Evolutionary conservation across 768 basidiomycete species (phyloP), one percentile per base, ranked within the genome.

Genomic region (Boletus sp.): DNA sequence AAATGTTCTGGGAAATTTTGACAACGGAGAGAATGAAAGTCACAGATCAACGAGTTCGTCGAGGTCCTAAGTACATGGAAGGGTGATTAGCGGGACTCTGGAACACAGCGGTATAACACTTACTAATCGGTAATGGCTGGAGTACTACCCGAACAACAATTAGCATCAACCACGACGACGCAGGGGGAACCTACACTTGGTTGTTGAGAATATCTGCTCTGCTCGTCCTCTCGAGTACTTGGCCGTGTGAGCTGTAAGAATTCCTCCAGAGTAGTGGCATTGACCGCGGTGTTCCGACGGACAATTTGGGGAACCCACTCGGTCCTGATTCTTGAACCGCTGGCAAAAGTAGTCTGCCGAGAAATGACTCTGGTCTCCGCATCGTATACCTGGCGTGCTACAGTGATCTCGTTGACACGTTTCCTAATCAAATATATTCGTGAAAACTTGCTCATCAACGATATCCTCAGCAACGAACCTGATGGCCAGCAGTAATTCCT

Each of bases 81-180:
- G 4, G 9, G 15, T 48, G 28, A 52, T 56, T 11, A 56, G 50
- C 15, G 18, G 37, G 11, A 37, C 35, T 40, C 12, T 33, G 29
- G 35, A 29, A 42, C 11, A 29, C 29, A 32, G 14, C 8, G n/a
- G 18, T n/a, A 5, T 12, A 12, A 9, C 42, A 52, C 64, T 57
- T 28, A 70, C 68, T 20, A 70, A 45, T 41, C 49, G 64, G 41
- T 54, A 62, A 33, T 66, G 68, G 29, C 68, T 69, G 8, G 68
- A 57, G 24, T 61, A 70, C 68, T 69, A 49, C 18, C 1, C 32
- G 8, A 29, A 17, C 11, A 20, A 7, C 8, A 8, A n/a, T 55
- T 12, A 61, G 12, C 36, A 30, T 44, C 14, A 12, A 7, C 30
- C 5, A 33, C 18, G 24, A 40, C 8, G 6, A 49, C 7, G 24